These are phyloP conservation scores for Aspergillus niger DNA, from an alignment of 2,329 filamentous ascomycete genomes.

Conservation along the genomic window DNA sequence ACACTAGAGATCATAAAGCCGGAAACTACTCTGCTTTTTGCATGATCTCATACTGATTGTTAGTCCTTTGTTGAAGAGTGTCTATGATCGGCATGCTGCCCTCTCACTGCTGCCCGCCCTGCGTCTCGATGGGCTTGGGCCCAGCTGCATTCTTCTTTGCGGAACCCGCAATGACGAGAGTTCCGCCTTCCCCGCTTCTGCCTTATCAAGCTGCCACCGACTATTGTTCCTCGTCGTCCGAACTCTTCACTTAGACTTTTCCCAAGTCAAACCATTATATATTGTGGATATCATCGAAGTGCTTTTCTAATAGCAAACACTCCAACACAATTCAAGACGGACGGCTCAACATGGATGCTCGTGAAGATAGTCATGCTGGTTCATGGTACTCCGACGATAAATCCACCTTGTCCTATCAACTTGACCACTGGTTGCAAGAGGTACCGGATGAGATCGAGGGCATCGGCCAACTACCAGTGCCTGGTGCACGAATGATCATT, in stretches of 20 bases:
- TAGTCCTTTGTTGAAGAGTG: too few species aligned
- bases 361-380: slow-evolving; percentile 74
- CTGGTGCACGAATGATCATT: slow-evolving; percentile 80
- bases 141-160: too few species aligned
- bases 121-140: too few species aligned
- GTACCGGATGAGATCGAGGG: slow-evolving; percentile 69
- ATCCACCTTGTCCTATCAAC: slow-evolving; percentile 63
- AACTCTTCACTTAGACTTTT: not conserved
- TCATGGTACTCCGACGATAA: slow-evolving; percentile 78
- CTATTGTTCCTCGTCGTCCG: not conserved
- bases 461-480: slow-evolving; percentile 66
- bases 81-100: too few species aligned
- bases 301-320: not conserved
- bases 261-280: not conserved
- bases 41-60: too few species aligned
- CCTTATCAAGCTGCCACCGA: slow-evolving; percentile 10
- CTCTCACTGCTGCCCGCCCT: too few species aligned
- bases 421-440: slow-evolving; percentile 71
- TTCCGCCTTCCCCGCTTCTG: slow-evolving; percentile 32
- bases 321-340: not conserved
- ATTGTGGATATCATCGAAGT: not conserved
- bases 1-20: too few species aligned
- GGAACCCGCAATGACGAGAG: slow-evolving; percentile 25
- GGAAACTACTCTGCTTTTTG: too few species aligned
- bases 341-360: slow-evolving; percentile 36